Conservation (phyloP, 495 filamentous ascomycete species). For the Astrocystis sublimbata region DNA sequence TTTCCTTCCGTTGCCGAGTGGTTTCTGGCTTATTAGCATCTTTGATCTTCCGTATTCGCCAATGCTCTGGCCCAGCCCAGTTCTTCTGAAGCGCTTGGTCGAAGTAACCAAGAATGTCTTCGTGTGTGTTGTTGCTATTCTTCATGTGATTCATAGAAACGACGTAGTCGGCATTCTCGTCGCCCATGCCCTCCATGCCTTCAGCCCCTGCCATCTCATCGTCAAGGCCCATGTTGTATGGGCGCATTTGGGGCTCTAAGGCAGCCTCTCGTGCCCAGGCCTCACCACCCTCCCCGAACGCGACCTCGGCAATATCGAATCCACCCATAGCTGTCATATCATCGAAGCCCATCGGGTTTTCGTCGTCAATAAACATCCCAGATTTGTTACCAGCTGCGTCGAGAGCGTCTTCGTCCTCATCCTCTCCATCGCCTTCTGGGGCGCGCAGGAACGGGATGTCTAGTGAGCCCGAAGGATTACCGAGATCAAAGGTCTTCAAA, state of each 20-base stretch:
- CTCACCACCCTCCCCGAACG: conserved; percentile 76
- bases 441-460: conserved; percentile 92
- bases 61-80: conserved; percentile 99
- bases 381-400: conserved; percentile 63
- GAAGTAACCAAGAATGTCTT: conserved; percentile 96
- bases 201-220: conserved; percentile 56
- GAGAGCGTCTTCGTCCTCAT: conserved; percentile 57
- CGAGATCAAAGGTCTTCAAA: conserved; percentile 87
- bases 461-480: conserved; percentile 76
- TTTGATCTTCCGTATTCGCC: conserved; percentile 93
- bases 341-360: conserved; percentile 76
- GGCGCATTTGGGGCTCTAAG: conserved; percentile 61
- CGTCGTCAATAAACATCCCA: conserved; percentile 79
- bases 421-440: conserved; percentile 63
- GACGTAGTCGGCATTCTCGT: conserved; percentile 62
- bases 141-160: conserved; percentile 68
- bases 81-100: conserved; percentile 93
- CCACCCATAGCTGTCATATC: conserved; percentile 74
- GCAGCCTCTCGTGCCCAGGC: conserved; percentile 70
- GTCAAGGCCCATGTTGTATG: conserved; percentile 57
- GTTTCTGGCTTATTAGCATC: conserved; percentile 66
- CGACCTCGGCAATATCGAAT: conserved; percentile 77
- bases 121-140: conserved; percentile 65
- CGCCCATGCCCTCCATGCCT: conserved; percentile 61
- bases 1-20: conserved; percentile 76